Percentiles rank a stretch among this genome's conserved stretches.
Evolutionary conservation across 139 green algal genomes (phyloP).

Genomic region (Raphidocelis subcapitata): DNA sequence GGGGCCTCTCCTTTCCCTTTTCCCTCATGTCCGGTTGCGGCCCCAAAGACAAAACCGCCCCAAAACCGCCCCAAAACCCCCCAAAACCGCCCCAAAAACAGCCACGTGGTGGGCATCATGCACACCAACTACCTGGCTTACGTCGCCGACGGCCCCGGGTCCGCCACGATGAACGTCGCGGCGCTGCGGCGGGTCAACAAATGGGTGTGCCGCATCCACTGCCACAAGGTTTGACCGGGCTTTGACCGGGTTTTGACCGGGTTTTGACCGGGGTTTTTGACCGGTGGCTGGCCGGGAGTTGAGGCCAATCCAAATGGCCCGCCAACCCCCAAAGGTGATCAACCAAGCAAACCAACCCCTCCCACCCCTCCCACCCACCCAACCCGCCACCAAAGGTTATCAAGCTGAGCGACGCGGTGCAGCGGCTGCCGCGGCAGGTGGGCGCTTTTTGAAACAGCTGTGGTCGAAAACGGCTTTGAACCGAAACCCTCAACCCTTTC

Average conservation of each 20-base stretch:
- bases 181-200: conserved; percentile 65
- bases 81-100: conserved; percentile 87
- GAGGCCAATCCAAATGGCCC: too few relatives aligned
- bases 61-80: conserved; percentile 39
- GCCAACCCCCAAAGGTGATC: too few relatives aligned
- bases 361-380: too few relatives aligned
- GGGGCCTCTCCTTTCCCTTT: neutral
- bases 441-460: conserved; percentile 84
- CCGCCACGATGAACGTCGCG: conserved; percentile 52
- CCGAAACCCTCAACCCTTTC: too few relatives aligned
- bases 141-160: conserved; percentile 52
- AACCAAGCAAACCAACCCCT: too few relatives aligned
- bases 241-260: too few relatives aligned
- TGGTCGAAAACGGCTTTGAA: too few relatives aligned
- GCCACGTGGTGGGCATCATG: conserved; percentile 88
- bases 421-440: conserved; percentile 77
- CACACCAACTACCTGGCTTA: conserved; percentile 99
- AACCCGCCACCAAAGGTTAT: conserved; percentile 76
- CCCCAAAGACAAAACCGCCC: neutral
- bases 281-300: too few relatives aligned
- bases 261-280: too few relatives aligned
- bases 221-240: conserved; percentile 64
- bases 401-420: conserved; percentile 96
- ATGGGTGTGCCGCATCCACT: conserved; percentile 77
- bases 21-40: neutral